Evolutionary conservation across 2,329 filamentous ascomycete genomes (phyloP), one percentile per base, ranked within the genome.

Genomic region (Sclerotinia subarctica): DNA sequence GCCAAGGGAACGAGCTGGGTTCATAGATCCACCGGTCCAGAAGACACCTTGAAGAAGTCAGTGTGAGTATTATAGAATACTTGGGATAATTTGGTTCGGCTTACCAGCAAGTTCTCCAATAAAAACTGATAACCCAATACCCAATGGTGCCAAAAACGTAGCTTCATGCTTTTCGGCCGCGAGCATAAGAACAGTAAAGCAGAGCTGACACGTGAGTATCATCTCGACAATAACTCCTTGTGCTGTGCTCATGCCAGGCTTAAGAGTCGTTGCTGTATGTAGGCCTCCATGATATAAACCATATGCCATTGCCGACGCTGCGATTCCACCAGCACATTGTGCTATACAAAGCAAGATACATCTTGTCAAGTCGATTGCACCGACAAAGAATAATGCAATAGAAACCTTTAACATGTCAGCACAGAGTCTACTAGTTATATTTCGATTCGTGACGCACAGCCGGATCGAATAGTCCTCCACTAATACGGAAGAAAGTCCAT

Each of bases 401-500:
- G 79, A 79, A 19, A 80, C 77, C 76, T 77, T 51, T 29, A 52
- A 57, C 7, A 26, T 44, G 35, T 58, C 17, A 64, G 52, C 19
- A 47, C 7, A 38, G n/a, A 57, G 4, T 58, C 19, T 8, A 38
- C 17, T 21, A 15, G 21, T 35, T 26, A 51, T 17, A 11, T 24
- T 26, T 2, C 1, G 29, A 51, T 63, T 19, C 5, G 0, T 51
- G 26, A 51, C 78, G 60, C 78, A 82, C 81, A 53, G 78, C 79
- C 2, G 83, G 83, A 68, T 84, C 85, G 73, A 85, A 85, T 21
- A 84, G 74, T 3, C 82, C 82, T 32, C 83, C 83, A 3, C 81
- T 82, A 42, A 85, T 79, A 21, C 83, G 79, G 72, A 81, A 85
- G 73, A 85, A 85, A 1, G 83, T 80, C 83, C 84, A 85, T 5